Evolutionary conservation across 371 early-diverging fungal genomes (phyloP).

Genomic region (Saksenaea oblongispora): DNA sequence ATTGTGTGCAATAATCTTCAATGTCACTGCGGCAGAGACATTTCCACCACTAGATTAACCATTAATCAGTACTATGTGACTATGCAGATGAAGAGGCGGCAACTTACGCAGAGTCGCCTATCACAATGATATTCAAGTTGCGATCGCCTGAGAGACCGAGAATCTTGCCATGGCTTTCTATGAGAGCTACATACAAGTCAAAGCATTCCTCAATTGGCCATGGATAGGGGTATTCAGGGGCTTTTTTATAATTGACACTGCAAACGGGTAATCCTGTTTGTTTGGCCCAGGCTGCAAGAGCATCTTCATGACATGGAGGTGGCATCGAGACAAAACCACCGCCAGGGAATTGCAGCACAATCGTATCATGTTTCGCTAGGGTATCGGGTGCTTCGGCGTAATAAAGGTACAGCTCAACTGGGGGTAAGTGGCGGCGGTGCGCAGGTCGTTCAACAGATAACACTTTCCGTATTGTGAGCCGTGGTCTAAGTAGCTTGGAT

Average conservation of each 20-base stretch:
- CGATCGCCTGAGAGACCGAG: constrained; percentile 68
- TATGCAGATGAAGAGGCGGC: neutral
- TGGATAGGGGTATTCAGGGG: constrained; percentile 95
- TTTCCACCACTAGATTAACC: constrained; percentile 73
- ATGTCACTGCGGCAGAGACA: constrained; percentile 65
- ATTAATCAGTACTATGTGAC: neutral
- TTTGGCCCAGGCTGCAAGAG: constrained; percentile 69
- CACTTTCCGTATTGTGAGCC: constrained; percentile 55
- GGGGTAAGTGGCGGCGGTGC: constrained; percentile 29
- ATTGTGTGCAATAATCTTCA: constrained; percentile 67
- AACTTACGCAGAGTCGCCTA: constrained; percentile 94
- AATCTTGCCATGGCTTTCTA: constrained; percentile 66
- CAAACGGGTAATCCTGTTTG: constrained; percentile 70
- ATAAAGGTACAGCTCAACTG: constrained; percentile 55
- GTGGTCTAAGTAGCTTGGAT: constrained; percentile 53
- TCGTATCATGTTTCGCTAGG: constrained; percentile 47
- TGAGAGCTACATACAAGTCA: constrained; percentile 77
- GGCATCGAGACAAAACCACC: constrained; percentile 87
- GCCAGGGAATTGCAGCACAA: constrained; percentile 83
- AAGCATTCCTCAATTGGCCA: constrained; percentile 92
- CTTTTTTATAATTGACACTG: constrained; percentile 91
- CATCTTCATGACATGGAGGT: constrained; percentile 76
- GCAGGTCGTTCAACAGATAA: constrained; percentile 53
- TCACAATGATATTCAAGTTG: constrained; percentile 60
- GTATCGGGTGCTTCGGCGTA: constrained; percentile 45